phyloP scores from a whole-genome alignment of 2,329 filamentous ascomycete genomes.

The Zymoseptoria tritici region DNA sequence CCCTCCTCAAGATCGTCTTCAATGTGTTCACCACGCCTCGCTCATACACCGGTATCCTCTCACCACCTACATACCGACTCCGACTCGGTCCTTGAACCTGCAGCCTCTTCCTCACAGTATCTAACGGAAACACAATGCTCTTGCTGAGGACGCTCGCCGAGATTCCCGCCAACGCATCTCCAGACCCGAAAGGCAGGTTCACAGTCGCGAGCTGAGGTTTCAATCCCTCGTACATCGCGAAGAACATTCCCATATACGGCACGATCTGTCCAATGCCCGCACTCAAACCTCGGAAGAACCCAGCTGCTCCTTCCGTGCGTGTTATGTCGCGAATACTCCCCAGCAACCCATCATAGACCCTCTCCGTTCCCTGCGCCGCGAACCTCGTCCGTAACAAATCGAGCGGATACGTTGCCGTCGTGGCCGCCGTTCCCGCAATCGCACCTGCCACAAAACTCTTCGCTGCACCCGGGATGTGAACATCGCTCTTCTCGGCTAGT shows the following conservation, averaged over 20 bases:
- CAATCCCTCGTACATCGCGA: constrained; percentile 76
- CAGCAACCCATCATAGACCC: constrained; percentile 67
- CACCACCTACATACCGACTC: constrained; percentile 57
- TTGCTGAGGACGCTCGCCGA: constrained; percentile 75
- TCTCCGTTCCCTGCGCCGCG: constrained; percentile 79
- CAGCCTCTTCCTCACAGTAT: constrained; percentile 83
- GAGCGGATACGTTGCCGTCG: constrained; percentile 79
- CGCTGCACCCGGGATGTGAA: constrained; percentile 57
- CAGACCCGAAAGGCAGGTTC: constrained; percentile 58
- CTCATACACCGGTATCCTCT: constrained; percentile 76
- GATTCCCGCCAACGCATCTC: constrained; percentile 77
- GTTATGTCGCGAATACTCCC: constrained; percentile 66
- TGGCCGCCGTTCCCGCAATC: constrained; percentile 72
- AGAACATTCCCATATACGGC: constrained; percentile 96
- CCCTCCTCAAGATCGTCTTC: constrained; percentile 57
- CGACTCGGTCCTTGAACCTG: constrained; percentile 92
- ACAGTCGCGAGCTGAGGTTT: constrained; percentile 37
- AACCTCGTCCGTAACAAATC: constrained; percentile 91
- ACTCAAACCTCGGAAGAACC: constrained; percentile 81
- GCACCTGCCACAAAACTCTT: constrained; percentile 82
- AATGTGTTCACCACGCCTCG: constrained; percentile 61
- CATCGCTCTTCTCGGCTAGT: constrained; percentile 36
- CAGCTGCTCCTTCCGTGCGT: constrained; percentile 62
- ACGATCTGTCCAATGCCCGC: constrained; percentile 82
- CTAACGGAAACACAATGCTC: constrained; percentile 84